Evolutionary conservation across 2,329 filamentous ascomycete species (phyloP).

Genomic region (Neonectria coccinea): DNA sequence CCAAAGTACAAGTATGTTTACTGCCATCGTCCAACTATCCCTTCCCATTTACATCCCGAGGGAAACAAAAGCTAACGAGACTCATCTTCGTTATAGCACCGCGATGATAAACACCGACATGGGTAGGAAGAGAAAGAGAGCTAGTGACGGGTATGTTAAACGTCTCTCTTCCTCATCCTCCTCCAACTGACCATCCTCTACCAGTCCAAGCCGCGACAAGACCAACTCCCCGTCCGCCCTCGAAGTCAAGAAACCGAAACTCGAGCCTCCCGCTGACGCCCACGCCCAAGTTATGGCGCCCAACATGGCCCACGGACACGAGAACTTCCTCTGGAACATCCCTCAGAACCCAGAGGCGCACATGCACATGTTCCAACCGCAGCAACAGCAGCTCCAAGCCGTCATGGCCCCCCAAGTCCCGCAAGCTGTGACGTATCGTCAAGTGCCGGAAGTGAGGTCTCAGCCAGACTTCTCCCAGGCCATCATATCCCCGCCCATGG

Average conservation of each 20-base stretch:
- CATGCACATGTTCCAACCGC: not conserved
- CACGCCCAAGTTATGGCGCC: not conserved
- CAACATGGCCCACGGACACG: not conserved
- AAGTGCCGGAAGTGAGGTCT: not conserved
- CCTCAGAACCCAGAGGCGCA: not conserved
- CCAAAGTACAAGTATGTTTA: constrained; percentile 53
- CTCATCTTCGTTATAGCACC: constrained; percentile 20
- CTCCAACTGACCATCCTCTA: constrained; percentile 3
- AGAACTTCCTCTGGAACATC: not conserved
- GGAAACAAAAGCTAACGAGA: not conserved
- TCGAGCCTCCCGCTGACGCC: not conserved
- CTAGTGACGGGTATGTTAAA: constrained; percentile 12
- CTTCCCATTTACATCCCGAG: not conserved
- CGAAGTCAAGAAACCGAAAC: not conserved
- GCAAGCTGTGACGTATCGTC: not conserved
- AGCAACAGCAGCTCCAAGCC: not conserved
- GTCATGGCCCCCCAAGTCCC: not conserved
- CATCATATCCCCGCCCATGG: not conserved
- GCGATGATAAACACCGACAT: constrained; percentile 27
- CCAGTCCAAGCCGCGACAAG: constrained; percentile 1
- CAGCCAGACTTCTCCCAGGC: not conserved
- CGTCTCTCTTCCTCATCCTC: not conserved
- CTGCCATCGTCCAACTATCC: no score
- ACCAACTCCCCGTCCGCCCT: not conserved
- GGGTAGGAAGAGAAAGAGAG: constrained; percentile 21